Base-by-base conservation (phyloP, 2,329 filamentous ascomycete genomes). In the Cytospora leucostoma region DNA sequence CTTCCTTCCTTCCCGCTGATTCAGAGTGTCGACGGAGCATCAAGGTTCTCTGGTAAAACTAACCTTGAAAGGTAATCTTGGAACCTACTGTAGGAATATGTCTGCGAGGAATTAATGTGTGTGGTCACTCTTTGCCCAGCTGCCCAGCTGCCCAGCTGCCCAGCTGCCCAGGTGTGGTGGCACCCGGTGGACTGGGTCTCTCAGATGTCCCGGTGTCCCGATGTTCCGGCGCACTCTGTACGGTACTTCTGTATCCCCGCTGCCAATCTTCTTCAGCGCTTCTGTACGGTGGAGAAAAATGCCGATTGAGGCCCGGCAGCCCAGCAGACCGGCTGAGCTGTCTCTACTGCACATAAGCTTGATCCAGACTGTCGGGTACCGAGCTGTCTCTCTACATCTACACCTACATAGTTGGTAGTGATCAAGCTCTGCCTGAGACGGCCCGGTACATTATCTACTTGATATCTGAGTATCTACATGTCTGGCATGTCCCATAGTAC, bases 161-260 rank as follows among this genome's bases (percentile, higher is more conserved):
- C 27, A 27, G 27, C 27, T 27, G 27, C 27, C 27, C 27, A 27
- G 27, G 4, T 27, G 27, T 27, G 27, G 27, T 27, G 27, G 27
- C 27, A 27, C n/a, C n/a, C 17, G n/a, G 38, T 44, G 15, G 38
- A 7, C 13, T 40, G 40, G 15, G 2, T n/a, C 40, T 44, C 15
- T n/a, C 27, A 27, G 40, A n/a, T 44, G 40, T n/a, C 21, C 10
- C 19, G 40, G 40, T 11, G 17, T 19, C 40, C 19, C 17, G 40
- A 47, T 21, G 27, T 40, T 61, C 59, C 51, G 38, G 59, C n/a
- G 37, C 6, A n/a, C 38, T 44, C 58, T 61, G 59, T 61, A 55
- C 59, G 59, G 59, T 61, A 49, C 59, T 61, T 61, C 40, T 61
- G 56, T 55, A 12, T 49, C 51, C 56, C 58, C 59, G 59, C 59